phyloP scores from a whole-genome alignment of 1,284 basidiomycete genomes.

The Cyathus pygmaeus region DNA sequence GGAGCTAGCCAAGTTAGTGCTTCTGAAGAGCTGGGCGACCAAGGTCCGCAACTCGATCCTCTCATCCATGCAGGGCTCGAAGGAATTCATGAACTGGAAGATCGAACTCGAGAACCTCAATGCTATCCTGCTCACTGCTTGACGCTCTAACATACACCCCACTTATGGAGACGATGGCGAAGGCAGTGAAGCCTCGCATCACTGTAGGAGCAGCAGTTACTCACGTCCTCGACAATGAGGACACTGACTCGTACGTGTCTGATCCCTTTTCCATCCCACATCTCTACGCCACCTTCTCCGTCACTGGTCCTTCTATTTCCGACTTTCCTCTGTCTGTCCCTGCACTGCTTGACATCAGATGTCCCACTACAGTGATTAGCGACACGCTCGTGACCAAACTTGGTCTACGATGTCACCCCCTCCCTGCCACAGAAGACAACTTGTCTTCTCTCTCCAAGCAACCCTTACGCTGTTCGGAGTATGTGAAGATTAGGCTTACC shows the following conservation, averaged over 20 bases:
- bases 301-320: constrained; percentile 1
- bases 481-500: constrained; percentile 18
- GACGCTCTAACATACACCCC: too few relatives aligned
- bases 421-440: background rate
- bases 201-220: background rate
- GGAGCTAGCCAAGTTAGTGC: constrained; percentile 14
- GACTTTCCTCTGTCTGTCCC: background rate
- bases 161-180: background rate
- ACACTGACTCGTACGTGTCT: constrained; percentile 1
- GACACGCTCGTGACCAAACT: background rate
- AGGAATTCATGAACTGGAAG: background rate
- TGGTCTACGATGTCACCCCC: background rate
- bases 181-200: background rate
- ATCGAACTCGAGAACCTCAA: constrained; percentile 21
- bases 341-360: constrained; percentile 2
- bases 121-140: constrained; percentile 13
- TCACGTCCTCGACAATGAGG: background rate
- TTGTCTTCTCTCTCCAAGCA: background rate
- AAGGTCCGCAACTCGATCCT: constrained; percentile 14
- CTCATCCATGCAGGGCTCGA: constrained; percentile 6
- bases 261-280: background rate
- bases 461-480: background rate
- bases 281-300: background rate
- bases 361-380: constrained; percentile 2
- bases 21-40: constrained; percentile 19